Evolutionary conservation across 179 eudicot species (phyloP).

Genomic region (Beta macrorhiza): DNA sequence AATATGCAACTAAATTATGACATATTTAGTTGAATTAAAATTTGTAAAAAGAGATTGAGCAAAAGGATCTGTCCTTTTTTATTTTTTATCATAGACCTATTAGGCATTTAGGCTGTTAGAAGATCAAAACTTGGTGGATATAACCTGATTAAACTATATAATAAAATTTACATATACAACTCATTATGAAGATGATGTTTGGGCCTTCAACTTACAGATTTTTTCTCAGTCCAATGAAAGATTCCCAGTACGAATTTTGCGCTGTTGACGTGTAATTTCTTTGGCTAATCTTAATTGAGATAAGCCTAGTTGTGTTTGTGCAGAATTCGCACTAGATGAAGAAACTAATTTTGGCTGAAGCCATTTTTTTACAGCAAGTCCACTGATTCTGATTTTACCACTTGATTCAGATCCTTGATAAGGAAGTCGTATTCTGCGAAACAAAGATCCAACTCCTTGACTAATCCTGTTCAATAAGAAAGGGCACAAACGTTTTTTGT

Average conservation of each 20-base stretch:
- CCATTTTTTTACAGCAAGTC: conserved; percentile 72
- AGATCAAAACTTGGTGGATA: conserved; percentile 23
- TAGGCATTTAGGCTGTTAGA: conserved; percentile 1
- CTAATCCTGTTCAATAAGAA: conserved; percentile 56
- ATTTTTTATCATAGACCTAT: background rate
- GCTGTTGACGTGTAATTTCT: conserved; percentile 68
- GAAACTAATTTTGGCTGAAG: conserved; percentile 63
- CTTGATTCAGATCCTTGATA: conserved; percentile 79
- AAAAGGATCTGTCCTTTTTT: background rate
- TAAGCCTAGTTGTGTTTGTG: conserved; percentile 40
- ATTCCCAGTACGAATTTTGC: conserved; percentile 70
- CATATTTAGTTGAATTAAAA: conserved; percentile 9
- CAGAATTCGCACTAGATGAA: conserved; percentile 37
- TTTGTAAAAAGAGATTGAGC: background rate
- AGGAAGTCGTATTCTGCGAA: conserved; percentile 71
- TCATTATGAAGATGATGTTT: background rate
- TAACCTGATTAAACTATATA: conserved; percentile 14
- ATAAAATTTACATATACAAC: conserved; percentile 24
- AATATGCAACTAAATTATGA: conserved; percentile 36
- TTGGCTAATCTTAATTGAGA: conserved; percentile 51
- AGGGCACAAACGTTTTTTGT: conserved; percentile 4
- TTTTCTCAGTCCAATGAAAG: conserved; percentile 50
- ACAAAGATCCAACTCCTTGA: conserved; percentile 74
- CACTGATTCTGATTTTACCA: conserved; percentile 79
- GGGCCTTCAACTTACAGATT: conserved; percentile 24